A percentile compares a stretch with the other conserved stretches of the same genome.
phyloP scores from a whole-genome alignment of 306 rosid genomes.

The Psophocarpus tetragonolobus region DNA sequence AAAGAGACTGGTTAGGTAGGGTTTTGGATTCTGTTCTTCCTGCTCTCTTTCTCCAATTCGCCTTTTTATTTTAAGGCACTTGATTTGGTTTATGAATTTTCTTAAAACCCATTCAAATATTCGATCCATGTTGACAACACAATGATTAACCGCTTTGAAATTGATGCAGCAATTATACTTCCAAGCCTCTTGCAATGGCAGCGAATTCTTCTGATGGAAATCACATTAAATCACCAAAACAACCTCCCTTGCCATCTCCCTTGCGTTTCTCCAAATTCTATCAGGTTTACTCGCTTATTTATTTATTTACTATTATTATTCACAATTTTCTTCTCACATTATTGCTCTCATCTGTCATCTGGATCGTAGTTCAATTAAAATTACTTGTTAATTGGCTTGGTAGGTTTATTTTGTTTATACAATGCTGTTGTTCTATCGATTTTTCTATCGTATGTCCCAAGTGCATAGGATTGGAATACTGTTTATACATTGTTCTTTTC shows the following conservation, averaged over 20 bases:
- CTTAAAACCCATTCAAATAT: neutral
- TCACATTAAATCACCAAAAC: constrained; percentile 43
- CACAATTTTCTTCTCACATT: neutral
- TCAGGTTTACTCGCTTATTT: constrained; percentile 57
- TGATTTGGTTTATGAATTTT: neutral
- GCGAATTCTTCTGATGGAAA: constrained; percentile 63
- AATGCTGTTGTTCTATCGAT: neutral
- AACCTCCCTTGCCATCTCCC: constrained; percentile 87
- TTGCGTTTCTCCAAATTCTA: constrained; percentile 83
- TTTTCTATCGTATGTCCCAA: neutral
- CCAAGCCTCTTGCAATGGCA: constrained; percentile 51
- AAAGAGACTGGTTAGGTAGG: constrained; percentile 36
- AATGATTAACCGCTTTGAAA: constrained; percentile 13
- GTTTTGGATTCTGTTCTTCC: constrained; percentile 36
- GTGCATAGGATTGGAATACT: neutral
- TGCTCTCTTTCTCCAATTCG: neutral
- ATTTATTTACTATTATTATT: neutral
- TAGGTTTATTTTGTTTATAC: neutral
- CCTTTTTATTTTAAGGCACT: neutral
- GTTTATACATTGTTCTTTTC: neutral
- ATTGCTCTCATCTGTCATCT: constrained; percentile 19
- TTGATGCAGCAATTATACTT: constrained; percentile 41
- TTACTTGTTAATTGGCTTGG: neutral
- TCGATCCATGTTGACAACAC: neutral
- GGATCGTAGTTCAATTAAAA: neutral